Conservation (phyloP, 192 early-diverging fungal genomes). For the Mortierella claussenii region DNA sequence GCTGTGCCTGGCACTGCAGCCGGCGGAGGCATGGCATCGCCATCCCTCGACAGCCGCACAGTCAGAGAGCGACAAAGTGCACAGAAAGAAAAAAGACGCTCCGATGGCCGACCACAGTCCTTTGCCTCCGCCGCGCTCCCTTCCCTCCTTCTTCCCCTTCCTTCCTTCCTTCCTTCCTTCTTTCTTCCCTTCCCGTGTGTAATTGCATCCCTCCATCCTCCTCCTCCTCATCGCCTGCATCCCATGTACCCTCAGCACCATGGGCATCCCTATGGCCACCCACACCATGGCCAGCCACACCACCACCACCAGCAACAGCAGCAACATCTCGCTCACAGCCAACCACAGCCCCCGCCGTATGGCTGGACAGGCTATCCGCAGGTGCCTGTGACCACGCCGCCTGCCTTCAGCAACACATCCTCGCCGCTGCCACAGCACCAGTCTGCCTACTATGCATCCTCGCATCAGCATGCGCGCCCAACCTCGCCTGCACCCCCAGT, state of each 20-base stretch:
- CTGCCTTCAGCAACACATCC: too few relatives aligned
- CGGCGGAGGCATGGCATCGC: too few relatives aligned
- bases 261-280: slow-evolving; percentile 24
- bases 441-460: not conserved
- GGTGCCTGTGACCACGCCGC: not conserved
- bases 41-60: not conserved
- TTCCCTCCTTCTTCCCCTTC: not conserved
- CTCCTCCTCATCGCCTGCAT: not conserved
- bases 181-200: not conserved
- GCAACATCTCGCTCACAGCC: not conserved
- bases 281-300: slow-evolving; percentile 7
- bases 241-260: slow-evolving; percentile 31
- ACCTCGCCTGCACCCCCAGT: not conserved
- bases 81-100: not conserved
- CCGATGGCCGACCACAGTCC: not conserved
- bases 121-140: not conserved
- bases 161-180: not conserved
- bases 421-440: not conserved
- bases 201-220: not conserved
- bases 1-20: too few relatives aligned
- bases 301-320: slow-evolving; percentile 7
- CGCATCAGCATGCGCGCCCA: not conserved
- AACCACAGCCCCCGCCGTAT: slow-evolving; percentile 10
- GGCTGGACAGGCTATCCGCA: slow-evolving; percentile 17
- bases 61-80: not conserved